Percentiles rank a stretch among this genome's conserved stretches.
Evolutionary conservation across 208 protist species (phyloP).

Genomic region (Leishmania arabica): DNA sequence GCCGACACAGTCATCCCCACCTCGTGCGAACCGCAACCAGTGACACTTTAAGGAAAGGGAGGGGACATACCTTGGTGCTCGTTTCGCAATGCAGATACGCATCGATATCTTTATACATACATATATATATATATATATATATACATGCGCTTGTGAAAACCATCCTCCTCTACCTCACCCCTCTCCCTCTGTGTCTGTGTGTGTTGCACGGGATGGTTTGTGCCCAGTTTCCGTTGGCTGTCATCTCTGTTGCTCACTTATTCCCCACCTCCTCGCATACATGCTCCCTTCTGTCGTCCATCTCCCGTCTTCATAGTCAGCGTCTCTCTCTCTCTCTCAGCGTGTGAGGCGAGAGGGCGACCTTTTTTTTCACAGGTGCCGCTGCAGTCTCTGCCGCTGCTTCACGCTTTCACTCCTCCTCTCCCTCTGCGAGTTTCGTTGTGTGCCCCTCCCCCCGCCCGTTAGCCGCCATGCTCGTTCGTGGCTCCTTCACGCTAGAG

Average conservation of each 20-base stretch:
- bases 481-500: constrained; percentile 28
- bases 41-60: neutral
- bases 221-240: neutral
- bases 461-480: constrained; percentile 24
- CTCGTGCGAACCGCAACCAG: neutral
- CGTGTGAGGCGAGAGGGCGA: neutral
- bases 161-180: neutral
- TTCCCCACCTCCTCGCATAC: neutral
- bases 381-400: neutral
- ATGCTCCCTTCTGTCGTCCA: neutral
- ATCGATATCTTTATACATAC: neutral
- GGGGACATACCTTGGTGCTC: neutral
- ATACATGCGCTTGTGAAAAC: neutral
- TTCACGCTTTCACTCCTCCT: neutral
- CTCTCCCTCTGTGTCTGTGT: neutral
- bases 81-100: neutral
- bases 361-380: neutral
- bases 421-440: neutral
- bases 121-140: too few species aligned
- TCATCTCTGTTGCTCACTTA: neutral
- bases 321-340: neutral
- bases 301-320: neutral
- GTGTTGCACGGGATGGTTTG: neutral
- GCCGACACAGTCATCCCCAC: neutral
- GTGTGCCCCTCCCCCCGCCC: too few species aligned